Percentiles rank a stretch among this genome's conserved stretches.
phyloP scores from a whole-genome alignment of 2,329 filamentous ascomycete species.

The Neonectria ditissima region DNA sequence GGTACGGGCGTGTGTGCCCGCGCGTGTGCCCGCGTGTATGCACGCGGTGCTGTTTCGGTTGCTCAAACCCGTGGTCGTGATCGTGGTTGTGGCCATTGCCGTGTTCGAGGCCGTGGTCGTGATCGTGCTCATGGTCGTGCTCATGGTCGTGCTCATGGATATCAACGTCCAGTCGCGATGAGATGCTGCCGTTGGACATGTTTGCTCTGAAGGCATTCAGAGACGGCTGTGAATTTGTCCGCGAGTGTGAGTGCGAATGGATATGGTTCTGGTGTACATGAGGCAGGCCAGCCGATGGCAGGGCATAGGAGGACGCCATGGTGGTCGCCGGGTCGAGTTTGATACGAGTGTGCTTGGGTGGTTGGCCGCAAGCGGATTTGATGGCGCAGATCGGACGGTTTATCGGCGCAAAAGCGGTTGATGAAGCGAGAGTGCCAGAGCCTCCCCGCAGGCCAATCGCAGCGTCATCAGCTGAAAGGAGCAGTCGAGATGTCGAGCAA shows the following conservation, averaged over 20 bases:
- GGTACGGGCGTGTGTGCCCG: constrained; percentile 47
- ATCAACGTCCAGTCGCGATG: constrained; percentile 48
- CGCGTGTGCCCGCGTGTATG: constrained; percentile 43
- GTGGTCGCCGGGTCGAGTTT: constrained; percentile 23
- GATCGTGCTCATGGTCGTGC: constrained; percentile 50
- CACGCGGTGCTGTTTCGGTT: constrained; percentile 35
- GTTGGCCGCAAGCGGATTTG: constrained; percentile 10
- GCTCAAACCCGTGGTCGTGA: constrained; percentile 37
- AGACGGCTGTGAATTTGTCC: constrained; percentile 53
- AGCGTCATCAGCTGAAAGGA: constrained; percentile 41
- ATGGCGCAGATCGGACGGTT: constrained; percentile 26
- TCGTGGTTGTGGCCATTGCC: constrained; percentile 32
- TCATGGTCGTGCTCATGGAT: constrained; percentile 47
- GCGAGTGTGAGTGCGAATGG: constrained; percentile 55
- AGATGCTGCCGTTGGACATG: constrained; percentile 49
- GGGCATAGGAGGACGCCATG: constrained; percentile 65
- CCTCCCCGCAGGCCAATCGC: constrained; percentile 40
- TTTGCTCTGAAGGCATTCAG: constrained; percentile 55
- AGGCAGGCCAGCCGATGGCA: constrained; percentile 64
- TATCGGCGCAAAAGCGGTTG: constrained; percentile 38
- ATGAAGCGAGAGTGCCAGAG: constrained; percentile 33
- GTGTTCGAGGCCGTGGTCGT: constrained; percentile 33
- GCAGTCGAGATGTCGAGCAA: constrained; percentile 18
- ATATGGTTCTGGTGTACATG: constrained; percentile 59
- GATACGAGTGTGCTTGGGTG: constrained; percentile 16